Evolutionary conservation across 2,329 filamentous ascomycete species (phyloP), one percentile per base, ranked within the genome.

Genomic region (Sporothrix globosa): DNA sequence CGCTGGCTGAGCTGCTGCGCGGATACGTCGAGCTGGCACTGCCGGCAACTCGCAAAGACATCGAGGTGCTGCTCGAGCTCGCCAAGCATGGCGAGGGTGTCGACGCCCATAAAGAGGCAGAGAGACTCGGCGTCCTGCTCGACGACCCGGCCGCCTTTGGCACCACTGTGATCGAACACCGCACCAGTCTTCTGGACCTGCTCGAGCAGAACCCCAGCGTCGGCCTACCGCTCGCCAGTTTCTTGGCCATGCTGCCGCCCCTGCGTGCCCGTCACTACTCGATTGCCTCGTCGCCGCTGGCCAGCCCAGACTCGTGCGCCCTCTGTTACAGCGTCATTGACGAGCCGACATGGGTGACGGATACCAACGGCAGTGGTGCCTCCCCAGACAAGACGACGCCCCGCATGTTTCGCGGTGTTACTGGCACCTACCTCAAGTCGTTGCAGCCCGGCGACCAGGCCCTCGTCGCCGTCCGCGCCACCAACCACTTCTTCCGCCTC

Each of bases 21-120:
- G 88, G 88, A 0, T 92, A 92, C 72, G 86, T 93, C 3, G 91
- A 93, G 77, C 83, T 93, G 2, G 85, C 85, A 2, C 89, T 91
- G 73, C 90, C 90, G 0, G 90, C 89, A 1, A 92, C 89, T 2
- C 48, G 48, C 34, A 50, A 73, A 7, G 72, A 86, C 72, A 73
- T 87, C 14, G 77, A 79, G 14, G 79, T 83, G 2, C 77, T 88
- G 13, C 79, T 83, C 1, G 84, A 85, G 53, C 83, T 83, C 1
- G 82, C 83, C 5, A 19, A 69, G 30, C 50, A 44, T 2, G 1
- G 41, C 0, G 77, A 80, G 10, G 66, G 68, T 17, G 13, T n/a
- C 3, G 21, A 61, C 0, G 9, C 21, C 9, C 24, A 2, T 3
- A 46, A 9, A 9, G 71, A 56, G 19, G 56, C 44, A 24, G 27